These are phyloP conservation scores for Macadamia integrifolia DNA, from an alignment of 164 flowering plant species.

Conservation along the genomic window DNA sequence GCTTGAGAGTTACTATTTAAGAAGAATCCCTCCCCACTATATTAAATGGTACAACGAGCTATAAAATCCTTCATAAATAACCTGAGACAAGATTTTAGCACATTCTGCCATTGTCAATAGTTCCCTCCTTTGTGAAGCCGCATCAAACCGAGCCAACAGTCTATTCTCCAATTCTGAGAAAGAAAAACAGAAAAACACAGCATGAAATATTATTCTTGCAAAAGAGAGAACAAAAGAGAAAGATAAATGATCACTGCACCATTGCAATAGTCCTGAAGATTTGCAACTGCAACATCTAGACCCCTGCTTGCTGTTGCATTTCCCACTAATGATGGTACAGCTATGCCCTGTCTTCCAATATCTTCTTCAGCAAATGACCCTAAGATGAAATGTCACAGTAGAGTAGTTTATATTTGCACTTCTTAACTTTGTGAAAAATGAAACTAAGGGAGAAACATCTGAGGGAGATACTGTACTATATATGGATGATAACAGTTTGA, in stretches of 20 bases:
- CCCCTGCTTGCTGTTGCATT: slow-evolving; percentile 95
- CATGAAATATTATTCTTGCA: too few relatives aligned
- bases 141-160: slow-evolving; percentile 84
- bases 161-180: slow-evolving; percentile 89
- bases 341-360: slow-evolving; percentile 79
- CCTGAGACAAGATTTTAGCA: slow-evolving; percentile 98
- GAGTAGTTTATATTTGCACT: background rate
- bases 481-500: too few relatives aligned
- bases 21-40: too few relatives aligned
- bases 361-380: slow-evolving; percentile 99
- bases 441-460: background rate
- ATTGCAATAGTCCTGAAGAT: slow-evolving; percentile 98
- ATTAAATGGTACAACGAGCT: background rate
- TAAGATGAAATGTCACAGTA: slow-evolving; percentile 15
- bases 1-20: too few relatives aligned
- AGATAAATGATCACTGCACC: slow-evolving; percentile 38
- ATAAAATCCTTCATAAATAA: slow-evolving; percentile 11
- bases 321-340: slow-evolving; percentile 50
- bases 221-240: background rate
- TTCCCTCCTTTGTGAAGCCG: slow-evolving; percentile 93
- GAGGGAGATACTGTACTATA: background rate
- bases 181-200: background rate
- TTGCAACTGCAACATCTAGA: slow-evolving; percentile 96
- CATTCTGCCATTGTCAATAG: slow-evolving; percentile 93
- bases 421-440: background rate